These are phyloP conservation scores for Aspergillus phoenicis DNA, from an alignment of 2,329 filamentous ascomycete genomes.

Conservation along the genomic window DNA sequence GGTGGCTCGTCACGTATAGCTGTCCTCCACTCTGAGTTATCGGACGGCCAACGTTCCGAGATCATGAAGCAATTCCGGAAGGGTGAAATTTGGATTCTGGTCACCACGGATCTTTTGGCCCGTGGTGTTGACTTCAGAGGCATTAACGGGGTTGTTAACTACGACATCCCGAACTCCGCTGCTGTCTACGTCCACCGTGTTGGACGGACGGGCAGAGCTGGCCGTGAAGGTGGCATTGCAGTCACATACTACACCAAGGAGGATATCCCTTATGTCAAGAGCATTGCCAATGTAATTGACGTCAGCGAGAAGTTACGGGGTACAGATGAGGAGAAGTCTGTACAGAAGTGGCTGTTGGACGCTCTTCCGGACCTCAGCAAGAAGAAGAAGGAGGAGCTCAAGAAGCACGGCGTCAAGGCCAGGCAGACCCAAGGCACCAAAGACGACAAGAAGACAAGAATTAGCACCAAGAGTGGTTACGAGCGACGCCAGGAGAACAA, in stretches of 20 bases:
- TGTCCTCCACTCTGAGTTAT: conserved; percentile 84
- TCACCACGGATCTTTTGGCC: conserved; percentile 91
- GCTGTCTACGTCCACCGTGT: conserved; percentile 92
- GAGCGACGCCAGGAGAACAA: conserved; percentile 51
- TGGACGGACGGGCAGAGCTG: conserved; percentile 85
- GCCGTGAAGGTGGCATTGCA: conserved; percentile 81
- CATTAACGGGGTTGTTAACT: conserved; percentile 95
- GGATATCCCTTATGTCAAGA: conserved; percentile 86
- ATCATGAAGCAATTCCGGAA: conserved; percentile 90
- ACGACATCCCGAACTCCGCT: conserved; percentile 89
- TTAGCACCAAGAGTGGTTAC: conserved; percentile 64
- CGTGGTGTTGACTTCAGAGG: conserved; percentile 94
- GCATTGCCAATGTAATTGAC: conserved; percentile 88
- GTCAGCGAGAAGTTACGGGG: conserved; percentile 72
- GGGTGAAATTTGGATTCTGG: conserved; percentile 93
- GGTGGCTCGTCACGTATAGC: conserved; percentile 83
- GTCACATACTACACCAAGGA: conserved; percentile 96
- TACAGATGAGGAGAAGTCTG: conserved; percentile 55
- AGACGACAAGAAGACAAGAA: conserved; percentile 61
- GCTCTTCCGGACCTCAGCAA: conserved; percentile 82
- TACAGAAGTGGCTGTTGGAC: conserved; percentile 86
- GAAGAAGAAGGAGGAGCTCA: conserved; percentile 79
- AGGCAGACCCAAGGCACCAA: conserved; percentile 54
- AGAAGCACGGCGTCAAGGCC: conserved; percentile 77
- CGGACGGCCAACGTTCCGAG: conserved; percentile 70